Evolutionary conservation across 2,329 filamentous ascomycete genomes (phyloP).

Genomic region (Aspergillus jensenii): DNA sequence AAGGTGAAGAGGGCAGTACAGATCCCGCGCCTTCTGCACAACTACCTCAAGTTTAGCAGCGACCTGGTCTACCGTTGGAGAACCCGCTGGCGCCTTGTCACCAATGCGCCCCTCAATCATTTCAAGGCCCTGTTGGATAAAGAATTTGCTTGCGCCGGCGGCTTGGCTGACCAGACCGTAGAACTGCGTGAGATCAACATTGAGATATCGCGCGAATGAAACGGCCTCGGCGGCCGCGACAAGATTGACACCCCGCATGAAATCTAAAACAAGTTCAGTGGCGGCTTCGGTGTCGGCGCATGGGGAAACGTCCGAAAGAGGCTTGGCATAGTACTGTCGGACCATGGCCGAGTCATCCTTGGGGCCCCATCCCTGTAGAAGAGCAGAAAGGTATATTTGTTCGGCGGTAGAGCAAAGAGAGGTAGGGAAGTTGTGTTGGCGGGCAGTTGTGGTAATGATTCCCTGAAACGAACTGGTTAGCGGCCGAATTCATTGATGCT

Average conservation of each 20-base stretch:
- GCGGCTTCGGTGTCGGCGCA: slow-evolving; percentile 32
- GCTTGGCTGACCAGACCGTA: slow-evolving; percentile 49
- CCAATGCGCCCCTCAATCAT: slow-evolving; percentile 35
- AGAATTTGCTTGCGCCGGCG: slow-evolving; percentile 48
- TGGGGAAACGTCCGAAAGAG: slow-evolving; percentile 41
- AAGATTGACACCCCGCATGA: slow-evolving; percentile 51
- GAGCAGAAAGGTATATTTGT: slow-evolving; percentile 62
- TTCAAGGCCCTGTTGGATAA: slow-evolving; percentile 39
- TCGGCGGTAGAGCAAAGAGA: slow-evolving; percentile 64
- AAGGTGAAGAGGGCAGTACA: slow-evolving; percentile 39
- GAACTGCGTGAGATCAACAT: slow-evolving; percentile 47
- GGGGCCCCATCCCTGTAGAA: slow-evolving; percentile 57
- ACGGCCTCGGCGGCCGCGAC: slow-evolving; percentile 51
- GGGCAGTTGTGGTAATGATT: slow-evolving; percentile 67
- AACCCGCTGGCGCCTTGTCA: slow-evolving; percentile 28
- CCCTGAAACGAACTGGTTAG: slow-evolving; percentile 33
- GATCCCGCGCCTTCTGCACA: slow-evolving; percentile 43
- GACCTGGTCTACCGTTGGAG: slow-evolving; percentile 39
- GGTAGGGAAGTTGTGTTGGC: slow-evolving; percentile 57
- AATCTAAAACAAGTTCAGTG: slow-evolving; percentile 43
- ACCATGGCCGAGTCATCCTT: slow-evolving; percentile 59
- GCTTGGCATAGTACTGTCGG: slow-evolving; percentile 50
- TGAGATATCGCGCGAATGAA: slow-evolving; percentile 47
- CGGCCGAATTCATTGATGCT: background rate
- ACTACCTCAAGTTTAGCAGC: slow-evolving; percentile 40